Conservation (phyloP, 2,329 filamentous ascomycete genomes). For the Ceratocystis ficicola region DNA sequence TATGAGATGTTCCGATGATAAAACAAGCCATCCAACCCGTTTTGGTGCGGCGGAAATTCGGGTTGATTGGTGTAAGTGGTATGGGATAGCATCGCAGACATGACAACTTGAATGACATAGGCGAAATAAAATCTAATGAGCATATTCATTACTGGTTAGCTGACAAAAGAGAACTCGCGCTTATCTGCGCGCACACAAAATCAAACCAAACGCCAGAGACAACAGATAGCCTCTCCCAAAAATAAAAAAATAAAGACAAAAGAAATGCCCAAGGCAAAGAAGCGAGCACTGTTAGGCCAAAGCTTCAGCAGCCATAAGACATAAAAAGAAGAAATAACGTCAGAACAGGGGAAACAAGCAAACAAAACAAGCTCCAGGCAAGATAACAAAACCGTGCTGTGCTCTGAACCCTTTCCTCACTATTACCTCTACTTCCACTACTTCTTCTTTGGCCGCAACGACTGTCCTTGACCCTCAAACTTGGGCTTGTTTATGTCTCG, state of each 20-base stretch:
- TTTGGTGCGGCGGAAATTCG: not conserved
- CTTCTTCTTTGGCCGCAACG: conserved; percentile 56
- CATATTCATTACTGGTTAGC: not conserved
- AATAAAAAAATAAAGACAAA: not conserved
- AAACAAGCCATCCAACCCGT: no score
- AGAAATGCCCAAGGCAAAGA: not conserved
- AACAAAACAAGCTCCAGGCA: not conserved
- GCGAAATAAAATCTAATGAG: not conserved
- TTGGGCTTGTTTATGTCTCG: conserved; percentile 54
- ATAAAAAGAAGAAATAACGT: not conserved
- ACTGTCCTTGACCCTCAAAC: conserved; percentile 78
- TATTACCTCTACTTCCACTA: conserved; percentile 30
- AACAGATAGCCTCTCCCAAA: not conserved
- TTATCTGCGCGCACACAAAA: not conserved
- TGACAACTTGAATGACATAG: not conserved
- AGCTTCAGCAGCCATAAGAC: not conserved
- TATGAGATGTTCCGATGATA: no score
- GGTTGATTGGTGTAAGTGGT: not conserved
- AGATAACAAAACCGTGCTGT: not conserved
- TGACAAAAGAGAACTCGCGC: not conserved
- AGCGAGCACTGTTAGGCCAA: not conserved
- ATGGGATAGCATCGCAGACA: not conserved
- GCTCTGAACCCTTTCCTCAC: conserved; percentile 33
- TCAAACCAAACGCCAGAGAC: conserved; percentile 7
- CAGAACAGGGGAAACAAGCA: not conserved